Conservation (phyloP, 768 basidiomycete genomes). For the Boletus rubropictus region DNA sequence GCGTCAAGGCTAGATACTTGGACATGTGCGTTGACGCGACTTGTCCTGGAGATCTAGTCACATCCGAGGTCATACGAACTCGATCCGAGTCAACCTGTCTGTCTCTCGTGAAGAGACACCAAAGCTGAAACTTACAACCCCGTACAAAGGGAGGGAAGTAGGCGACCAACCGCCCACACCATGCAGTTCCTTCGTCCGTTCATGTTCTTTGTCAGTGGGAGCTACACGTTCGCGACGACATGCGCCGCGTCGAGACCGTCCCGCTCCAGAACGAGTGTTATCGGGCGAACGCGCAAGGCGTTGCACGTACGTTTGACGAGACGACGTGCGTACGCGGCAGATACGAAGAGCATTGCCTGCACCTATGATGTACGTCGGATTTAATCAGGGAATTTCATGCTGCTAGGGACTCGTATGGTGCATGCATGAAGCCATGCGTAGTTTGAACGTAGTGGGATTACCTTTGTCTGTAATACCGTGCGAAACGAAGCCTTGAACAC, state of each 20-base stretch:
- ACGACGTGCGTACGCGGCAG: background rate
- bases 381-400: too few relatives aligned
- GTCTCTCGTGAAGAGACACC: too few relatives aligned
- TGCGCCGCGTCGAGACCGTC: background rate
- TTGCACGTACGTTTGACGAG: background rate
- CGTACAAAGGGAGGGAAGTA: background rate
- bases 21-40: too few relatives aligned
- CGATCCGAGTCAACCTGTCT: too few relatives aligned
- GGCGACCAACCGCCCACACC: background rate
- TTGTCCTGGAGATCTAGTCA: too few relatives aligned
- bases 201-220: background rate
- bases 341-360: background rate
- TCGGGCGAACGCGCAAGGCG: background rate
- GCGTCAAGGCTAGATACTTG: too few relatives aligned
- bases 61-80: too few relatives aligned
- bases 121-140: too few relatives aligned
- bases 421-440: too few relatives aligned
- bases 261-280: background rate
- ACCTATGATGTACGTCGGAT: background rate
- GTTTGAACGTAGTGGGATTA: too few relatives aligned
- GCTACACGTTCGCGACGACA: background rate
- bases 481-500: conserved; percentile 1
- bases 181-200: background rate
- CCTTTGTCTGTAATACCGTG: background rate
- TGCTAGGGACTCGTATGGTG: too few relatives aligned